Percentiles rank a stretch among this genome's conserved stretches.
Evolutionary conservation across 2,329 filamentous ascomycete genomes (phyloP).

Genomic region (Penicillium hesseltinei): DNA sequence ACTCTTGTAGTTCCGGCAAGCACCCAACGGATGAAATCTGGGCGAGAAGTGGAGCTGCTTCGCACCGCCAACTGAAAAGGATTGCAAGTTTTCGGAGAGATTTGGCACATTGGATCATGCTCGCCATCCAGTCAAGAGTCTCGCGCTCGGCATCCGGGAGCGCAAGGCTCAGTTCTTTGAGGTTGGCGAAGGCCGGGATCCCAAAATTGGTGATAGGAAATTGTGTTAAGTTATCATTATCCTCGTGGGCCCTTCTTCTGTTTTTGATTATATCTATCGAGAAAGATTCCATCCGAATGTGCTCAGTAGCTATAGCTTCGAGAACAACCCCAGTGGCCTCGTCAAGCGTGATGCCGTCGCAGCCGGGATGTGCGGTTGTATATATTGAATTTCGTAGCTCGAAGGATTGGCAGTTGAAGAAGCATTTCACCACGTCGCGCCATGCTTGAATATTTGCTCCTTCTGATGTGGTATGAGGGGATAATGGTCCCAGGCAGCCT

Average conservation of each 20-base stretch:
- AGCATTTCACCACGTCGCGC: not conserved
- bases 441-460: not conserved
- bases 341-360: not conserved
- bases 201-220: not conserved
- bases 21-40: not conserved
- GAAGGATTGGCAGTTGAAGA: not conserved
- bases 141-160: not conserved
- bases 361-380: not conserved
- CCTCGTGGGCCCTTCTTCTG: not conserved
- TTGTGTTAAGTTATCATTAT: not conserved
- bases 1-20: not conserved
- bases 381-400: not conserved
- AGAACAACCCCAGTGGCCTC: not conserved
- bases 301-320: not conserved
- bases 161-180: not conserved
- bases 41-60: not conserved
- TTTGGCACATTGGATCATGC: not conserved
- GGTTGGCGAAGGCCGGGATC: not conserved
- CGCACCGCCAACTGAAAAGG: not conserved
- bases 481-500: not conserved
- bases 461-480: not conserved
- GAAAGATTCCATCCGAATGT: not conserved
- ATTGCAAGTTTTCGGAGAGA: not conserved
- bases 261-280: not conserved
- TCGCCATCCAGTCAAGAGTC: not conserved